Percentiles rank a stretch among this genome's conserved stretches.
Conservation (phyloP, 1,284 basidiomycete genomes). For the Anthracocystis setariae region DNA sequence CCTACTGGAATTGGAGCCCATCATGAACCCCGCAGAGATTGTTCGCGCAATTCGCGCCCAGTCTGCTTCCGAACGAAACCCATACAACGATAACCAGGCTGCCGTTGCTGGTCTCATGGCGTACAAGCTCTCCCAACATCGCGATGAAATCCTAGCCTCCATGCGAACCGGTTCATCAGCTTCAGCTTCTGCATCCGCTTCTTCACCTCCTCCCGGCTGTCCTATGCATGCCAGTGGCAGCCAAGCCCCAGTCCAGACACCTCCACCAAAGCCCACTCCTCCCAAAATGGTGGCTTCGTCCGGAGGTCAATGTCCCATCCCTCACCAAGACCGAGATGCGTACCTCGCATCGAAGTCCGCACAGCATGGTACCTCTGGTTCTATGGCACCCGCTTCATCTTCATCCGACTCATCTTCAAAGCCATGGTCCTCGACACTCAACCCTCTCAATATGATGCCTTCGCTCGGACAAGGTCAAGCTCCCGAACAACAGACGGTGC, state of each 20-base stretch:
- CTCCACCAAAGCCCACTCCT: constrained; percentile 15
- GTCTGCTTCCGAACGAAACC: constrained; percentile 17
- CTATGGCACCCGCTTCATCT: constrained; percentile 29
- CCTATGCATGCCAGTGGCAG: constrained; percentile 52
- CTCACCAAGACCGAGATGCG: constrained; percentile 46
- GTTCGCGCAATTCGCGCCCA: constrained; percentile 46
- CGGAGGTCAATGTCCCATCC: constrained; percentile 46
- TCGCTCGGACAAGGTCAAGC: constrained; percentile 77
- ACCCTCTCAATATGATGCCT: constrained; percentile 92
- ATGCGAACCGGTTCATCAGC: constrained; percentile 21
- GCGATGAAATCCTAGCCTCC: constrained; percentile 31
- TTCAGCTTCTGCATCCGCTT: constrained; percentile 10
- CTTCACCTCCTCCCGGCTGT: constrained; percentile 49
- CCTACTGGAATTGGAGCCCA: not conserved
- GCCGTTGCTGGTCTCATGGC: constrained; percentile 52
- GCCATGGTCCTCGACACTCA: constrained; percentile 67
- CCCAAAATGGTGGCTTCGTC: constrained; percentile 41
- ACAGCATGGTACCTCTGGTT: constrained; percentile 3
- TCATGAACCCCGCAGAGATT: constrained; percentile 40
- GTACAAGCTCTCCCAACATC: constrained; percentile 45
- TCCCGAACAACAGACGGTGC: constrained; percentile 73
- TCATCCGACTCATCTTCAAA: constrained; percentile 22
- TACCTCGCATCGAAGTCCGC: constrained; percentile 37
- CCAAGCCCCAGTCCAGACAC: not conserved
- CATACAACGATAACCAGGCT: constrained; percentile 45